Conservation (phyloP, 805 yeast species). For the Saccharomycopsis babjevae region DNA sequence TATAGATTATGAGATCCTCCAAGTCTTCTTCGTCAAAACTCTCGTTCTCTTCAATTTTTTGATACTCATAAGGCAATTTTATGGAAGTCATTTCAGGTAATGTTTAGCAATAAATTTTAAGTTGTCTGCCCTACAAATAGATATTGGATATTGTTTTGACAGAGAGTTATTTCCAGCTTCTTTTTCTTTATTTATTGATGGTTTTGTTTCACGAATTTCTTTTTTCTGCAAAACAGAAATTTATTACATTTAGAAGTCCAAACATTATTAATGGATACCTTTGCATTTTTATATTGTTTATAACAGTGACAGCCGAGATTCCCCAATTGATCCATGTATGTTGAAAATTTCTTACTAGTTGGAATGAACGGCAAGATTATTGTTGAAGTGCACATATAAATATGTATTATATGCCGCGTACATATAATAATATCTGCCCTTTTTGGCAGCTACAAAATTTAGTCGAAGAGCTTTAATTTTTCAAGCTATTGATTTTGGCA, state of each 20-base stretch:
- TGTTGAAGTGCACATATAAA: not conserved
- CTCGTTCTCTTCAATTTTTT: not conserved
- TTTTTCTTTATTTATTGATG: too few species aligned
- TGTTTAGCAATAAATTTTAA: too few species aligned
- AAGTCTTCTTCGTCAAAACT: conserved; percentile 1
- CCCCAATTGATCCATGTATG: not conserved
- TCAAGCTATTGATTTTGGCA: too few species aligned
- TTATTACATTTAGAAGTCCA: too few species aligned
- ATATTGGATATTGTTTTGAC: too few species aligned
- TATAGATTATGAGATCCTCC: conserved; percentile 7
- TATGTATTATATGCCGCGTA: not conserved
- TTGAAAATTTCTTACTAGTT: not conserved
- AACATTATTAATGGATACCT: not conserved
- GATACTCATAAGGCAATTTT: not conserved
- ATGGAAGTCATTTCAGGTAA: not conserved
- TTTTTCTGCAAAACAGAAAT: too few species aligned
- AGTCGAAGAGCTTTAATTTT: not conserved
- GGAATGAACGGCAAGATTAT: not conserved
- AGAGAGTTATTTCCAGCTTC: too few species aligned
- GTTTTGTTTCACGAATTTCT: too few species aligned
- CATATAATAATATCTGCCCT: not conserved
- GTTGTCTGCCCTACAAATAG: too few species aligned
- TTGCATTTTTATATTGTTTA: not conserved
- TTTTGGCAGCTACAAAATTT: not conserved
- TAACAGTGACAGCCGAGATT: not conserved